Base-by-base conservation (phyloP, 2,329 filamentous ascomycete species). In the Neoarthrinium moseri region DNA sequence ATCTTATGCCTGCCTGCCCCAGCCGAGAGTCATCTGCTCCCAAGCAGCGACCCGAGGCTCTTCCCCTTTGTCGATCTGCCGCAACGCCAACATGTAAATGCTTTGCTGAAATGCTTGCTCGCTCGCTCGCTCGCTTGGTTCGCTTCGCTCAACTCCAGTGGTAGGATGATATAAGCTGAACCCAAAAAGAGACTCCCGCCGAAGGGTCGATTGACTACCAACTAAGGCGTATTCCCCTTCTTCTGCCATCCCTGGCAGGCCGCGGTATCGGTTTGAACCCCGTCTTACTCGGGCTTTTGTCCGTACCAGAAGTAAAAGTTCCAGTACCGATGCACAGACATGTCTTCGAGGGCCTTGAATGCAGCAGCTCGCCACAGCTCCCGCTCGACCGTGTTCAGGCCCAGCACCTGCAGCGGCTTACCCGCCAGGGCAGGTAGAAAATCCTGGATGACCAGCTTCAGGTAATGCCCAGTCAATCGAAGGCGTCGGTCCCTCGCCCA, bases 231-330 rank as follows among this genome's bases (percentile, higher is more conserved):
- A 18, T n/a, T 15, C 24, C 20, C 15, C 8, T 29, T 10, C 18
- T 10, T 10, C 18, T 12, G 23, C 13, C 20, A 2, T n/a, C n/a
- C n/a, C n/a, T n/a, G n/a, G n/a, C n/a, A n/a, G n/a, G n/a, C n/a
- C n/a, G n/a, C n/a, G n/a, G n/a, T n/a, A n/a, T n/a, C n/a, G n/a
- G 17, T 12, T 35, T 35, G 11, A 35, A 8, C 17, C 10, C 21
- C 32, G 30, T 36, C 20, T 23, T 32, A 45, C 20, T 32, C 23
- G 7, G 49, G 51, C 43, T 55, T 54, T 40, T 53, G 51, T 12
- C 44, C 51, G 17, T 43, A 53, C 53, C 51, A 53, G 30, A 53
- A 53, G 20, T 53, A 51, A 13, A 51, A 42, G 29, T 53, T 52
- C 51, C 51, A 53, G 26, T 55, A 55, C n/a, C 53, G 27, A 33